Conservation (phyloP, 1,284 basidiomycete genomes). For the Irpex sp. region DNA sequence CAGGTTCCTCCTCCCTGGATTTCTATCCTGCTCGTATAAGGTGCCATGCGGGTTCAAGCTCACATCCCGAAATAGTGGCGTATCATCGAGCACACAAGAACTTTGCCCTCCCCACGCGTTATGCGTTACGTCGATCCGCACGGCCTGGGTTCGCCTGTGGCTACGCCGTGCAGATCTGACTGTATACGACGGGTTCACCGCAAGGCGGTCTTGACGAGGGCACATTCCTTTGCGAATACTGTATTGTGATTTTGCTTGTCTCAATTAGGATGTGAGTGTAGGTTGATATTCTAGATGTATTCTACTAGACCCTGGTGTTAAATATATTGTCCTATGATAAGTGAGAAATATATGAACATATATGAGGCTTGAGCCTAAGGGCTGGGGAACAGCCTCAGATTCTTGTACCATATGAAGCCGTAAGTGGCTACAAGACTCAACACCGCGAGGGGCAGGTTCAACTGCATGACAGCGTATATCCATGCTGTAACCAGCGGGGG, state of each 20-base stretch:
- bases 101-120: background rate
- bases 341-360: too few species aligned
- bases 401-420: constrained; percentile 55
- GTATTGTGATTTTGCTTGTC: too few species aligned
- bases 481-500: constrained; percentile 71
- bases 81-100: constrained; percentile 69
- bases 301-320: background rate
- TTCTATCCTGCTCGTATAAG: constrained; percentile 62
- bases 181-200: background rate
- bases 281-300: background rate
- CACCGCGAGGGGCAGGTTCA: constrained; percentile 58
- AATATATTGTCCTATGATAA: too few species aligned
- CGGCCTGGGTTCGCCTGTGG: background rate
- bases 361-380: background rate
- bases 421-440: constrained; percentile 48
- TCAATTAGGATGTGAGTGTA: background rate
- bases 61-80: constrained; percentile 59
- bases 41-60: constrained; percentile 66
- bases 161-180: background rate
- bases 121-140: background rate
- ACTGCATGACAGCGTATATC: constrained; percentile 65
- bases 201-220: background rate
- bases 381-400: constrained; percentile 39
- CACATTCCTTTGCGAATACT: too few species aligned
- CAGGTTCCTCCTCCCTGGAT: too few species aligned